A percentile compares a stretch with the other conserved stretches of the same genome.
Conservation (phyloP, 176 grass and related monocot species). For the Bothriochloa decipiens region DNA sequence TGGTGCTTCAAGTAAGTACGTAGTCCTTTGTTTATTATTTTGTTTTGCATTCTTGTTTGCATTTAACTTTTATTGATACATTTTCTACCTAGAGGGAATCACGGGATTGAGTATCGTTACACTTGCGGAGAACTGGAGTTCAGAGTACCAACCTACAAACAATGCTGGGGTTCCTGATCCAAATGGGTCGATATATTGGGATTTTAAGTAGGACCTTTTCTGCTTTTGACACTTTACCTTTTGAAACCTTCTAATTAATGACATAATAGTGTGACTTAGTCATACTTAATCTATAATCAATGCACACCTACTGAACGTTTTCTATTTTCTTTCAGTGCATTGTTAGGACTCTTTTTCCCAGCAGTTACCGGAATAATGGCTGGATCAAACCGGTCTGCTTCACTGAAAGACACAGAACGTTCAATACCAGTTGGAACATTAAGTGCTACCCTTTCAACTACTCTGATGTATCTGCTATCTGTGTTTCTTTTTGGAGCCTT, state of each 20-base stretch:
- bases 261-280: background rate
- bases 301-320: background rate
- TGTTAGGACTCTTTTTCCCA: constrained; percentile 92
- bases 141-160: constrained; percentile 85
- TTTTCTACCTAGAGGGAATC: constrained; percentile 57
- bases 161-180: constrained; percentile 87
- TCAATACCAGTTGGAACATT: constrained; percentile 94
- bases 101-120: constrained; percentile 79
- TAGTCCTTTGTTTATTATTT: constrained; percentile 20
- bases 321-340: constrained; percentile 53
- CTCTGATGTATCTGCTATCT: constrained; percentile 74
- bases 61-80: background rate
- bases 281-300: background rate
- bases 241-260: background rate
- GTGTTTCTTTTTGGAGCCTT: constrained; percentile 87
- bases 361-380: constrained; percentile 98
- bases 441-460: constrained; percentile 71
- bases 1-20: constrained; percentile 73
- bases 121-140: constrained; percentile 76
- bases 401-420: constrained; percentile 88
- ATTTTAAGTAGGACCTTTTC: constrained; percentile 73
- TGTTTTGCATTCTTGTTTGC: background rate
- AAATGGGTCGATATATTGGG: constrained; percentile 81
- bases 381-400: constrained; percentile 92
- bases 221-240: constrained; percentile 17